Evolutionary conservation across 2,329 filamentous ascomycete genomes (phyloP).

Genomic region (Tolypocladium capitatum): DNA sequence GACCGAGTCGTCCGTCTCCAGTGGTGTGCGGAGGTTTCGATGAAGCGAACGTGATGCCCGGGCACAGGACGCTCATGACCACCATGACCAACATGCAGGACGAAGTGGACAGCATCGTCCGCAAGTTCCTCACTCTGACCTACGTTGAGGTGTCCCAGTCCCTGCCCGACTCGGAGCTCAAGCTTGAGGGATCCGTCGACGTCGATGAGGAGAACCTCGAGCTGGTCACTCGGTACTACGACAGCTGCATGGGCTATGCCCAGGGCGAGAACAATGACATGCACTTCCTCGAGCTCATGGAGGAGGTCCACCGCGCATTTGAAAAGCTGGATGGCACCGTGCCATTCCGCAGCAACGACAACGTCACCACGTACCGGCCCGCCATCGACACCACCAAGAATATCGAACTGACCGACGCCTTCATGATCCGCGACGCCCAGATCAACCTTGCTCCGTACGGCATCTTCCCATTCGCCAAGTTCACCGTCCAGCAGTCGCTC

Average conservation of each 20-base stretch:
- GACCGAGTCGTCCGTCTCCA: background rate
- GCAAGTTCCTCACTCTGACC: background rate
- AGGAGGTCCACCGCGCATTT: conserved; percentile 3
- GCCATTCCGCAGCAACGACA: background rate
- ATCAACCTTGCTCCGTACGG: background rate
- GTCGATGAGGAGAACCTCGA: background rate
- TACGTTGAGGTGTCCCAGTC: background rate
- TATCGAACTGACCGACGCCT: conserved; percentile 1
- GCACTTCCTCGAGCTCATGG: conserved; percentile 2
- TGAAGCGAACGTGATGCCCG: background rate
- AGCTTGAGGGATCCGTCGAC: background rate
- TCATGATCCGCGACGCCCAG: conserved; percentile 1
- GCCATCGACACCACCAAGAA: background rate
- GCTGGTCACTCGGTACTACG: conserved; percentile 3
- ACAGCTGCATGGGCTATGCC: conserved; percentile 1
- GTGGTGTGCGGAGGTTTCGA: background rate
- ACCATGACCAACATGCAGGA: background rate
- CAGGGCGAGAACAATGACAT: background rate
- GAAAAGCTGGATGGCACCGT: background rate
- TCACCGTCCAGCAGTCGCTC: conserved; percentile 4
- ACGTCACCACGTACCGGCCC: background rate
- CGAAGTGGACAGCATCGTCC: background rate
- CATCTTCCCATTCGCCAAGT: conserved; percentile 6
- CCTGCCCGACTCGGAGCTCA: background rate
- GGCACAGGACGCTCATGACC: background rate